Base-by-base conservation (phyloP, 495 filamentous ascomycete genomes). In the Glarea lozoyensis region DNA sequence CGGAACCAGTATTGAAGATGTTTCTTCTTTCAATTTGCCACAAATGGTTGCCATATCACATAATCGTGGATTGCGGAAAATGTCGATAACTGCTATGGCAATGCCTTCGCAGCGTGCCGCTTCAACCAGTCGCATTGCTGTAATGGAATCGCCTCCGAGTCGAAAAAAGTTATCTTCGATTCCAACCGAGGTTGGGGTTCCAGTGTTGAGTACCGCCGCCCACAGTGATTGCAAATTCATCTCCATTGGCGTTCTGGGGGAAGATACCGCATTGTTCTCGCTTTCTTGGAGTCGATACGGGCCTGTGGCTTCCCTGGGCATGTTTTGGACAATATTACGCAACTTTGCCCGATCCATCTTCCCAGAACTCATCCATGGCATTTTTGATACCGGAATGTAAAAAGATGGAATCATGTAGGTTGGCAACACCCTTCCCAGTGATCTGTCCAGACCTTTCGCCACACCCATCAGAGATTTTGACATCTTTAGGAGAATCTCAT, bases 141-240 rank as follows among this genome's bases (percentile, higher is more conserved):
- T 54, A 27, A 77, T 58, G 3, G 70, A 75, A 40, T 78, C 72
- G 4, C 75, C 75, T 4, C 75, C 75, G 3, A 73, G 31, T 9
- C 49, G 52, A 49, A 78, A 75, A 59, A 78, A 78, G 57, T 58
- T 69, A n/a, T 79, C 69, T 13, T 72, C 32, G 10, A 19, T 37
- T 9, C 35, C 27, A 13, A 39, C n/a, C 19, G 4, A 31, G 25
- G 13, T 53, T 31, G n/a, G 35, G 74, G 66, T 2, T 60, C 37
- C 12, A 1, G 73, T 47, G 1, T 59, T 58, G 0, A 79, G 58
- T 1, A 70, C 60, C 1, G 57, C 52, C 3, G 63, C 64, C 75
- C 73, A 77, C 6, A 67, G 49, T 2, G 56, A 40, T 23, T 56
- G 66, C 1, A 79, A 54, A 12, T 56, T 63, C 17, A 44, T 57